Evolutionary conservation across 1,284 basidiomycete genomes (phyloP).

Genomic region (Grifola frondosa): DNA sequence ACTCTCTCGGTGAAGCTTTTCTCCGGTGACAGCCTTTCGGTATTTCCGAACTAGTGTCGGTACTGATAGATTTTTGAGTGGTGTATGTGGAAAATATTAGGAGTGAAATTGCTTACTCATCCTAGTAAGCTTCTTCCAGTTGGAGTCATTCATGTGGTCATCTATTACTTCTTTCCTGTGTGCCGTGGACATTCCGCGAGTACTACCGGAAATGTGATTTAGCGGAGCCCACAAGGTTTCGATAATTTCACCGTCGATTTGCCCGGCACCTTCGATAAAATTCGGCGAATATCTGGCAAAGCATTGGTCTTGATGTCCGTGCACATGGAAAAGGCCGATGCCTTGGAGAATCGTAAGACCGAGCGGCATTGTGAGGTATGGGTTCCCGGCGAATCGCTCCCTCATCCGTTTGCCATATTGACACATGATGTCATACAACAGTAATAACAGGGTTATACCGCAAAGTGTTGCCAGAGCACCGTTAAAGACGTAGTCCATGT

Average conservation of each 20-base stretch:
- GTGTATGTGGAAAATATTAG: too few relatives aligned
- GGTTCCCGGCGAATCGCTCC: neutral
- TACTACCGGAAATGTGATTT: constrained; percentile 16
- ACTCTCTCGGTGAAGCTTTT: too few relatives aligned
- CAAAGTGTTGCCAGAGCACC: neutral
- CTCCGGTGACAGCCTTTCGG: too few relatives aligned
- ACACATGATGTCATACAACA: constrained; percentile 2
- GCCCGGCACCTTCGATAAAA: constrained; percentile 18
- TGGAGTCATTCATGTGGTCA: constrained; percentile 24
- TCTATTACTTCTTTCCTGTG: constrained; percentile 21
- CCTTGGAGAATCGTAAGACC: neutral
- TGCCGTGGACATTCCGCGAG: constrained; percentile 13
- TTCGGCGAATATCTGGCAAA: constrained; percentile 16
- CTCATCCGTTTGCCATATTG: neutral
- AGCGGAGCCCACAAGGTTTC: constrained; percentile 22
- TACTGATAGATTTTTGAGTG: too few relatives aligned
- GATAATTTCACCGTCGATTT: constrained; percentile 21
- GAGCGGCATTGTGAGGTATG: neutral
- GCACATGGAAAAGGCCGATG: constrained; percentile 19
- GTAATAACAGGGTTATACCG: neutral
- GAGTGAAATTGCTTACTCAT: too few relatives aligned
- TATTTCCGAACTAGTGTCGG: too few relatives aligned
- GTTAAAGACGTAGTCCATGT: constrained; percentile 24
- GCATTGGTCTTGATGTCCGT: constrained; percentile 16
- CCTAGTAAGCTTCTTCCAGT: constrained; percentile 21